phyloP scores from a whole-genome alignment of 352 stramenopile genomes.

The Phytopythium helicoides region DNA sequence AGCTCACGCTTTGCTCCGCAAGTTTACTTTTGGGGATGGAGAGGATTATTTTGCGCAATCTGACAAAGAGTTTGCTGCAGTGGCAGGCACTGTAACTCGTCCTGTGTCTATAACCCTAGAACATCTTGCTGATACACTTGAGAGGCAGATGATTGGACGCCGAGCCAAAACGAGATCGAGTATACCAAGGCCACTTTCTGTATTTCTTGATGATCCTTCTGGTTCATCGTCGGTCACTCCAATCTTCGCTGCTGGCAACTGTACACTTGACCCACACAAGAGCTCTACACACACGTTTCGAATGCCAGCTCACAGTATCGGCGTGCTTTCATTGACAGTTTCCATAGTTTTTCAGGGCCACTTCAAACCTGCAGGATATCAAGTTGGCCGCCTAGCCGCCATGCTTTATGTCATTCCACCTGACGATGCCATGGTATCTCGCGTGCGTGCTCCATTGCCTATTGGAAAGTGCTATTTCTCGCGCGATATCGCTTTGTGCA shows the following conservation, averaged over 20 bases:
- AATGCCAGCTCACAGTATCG: constrained; percentile 32
- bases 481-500: constrained; percentile 58
- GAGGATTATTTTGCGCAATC: constrained; percentile 51
- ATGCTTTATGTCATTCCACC: constrained; percentile 71
- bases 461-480: constrained; percentile 57
- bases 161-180: not conserved
- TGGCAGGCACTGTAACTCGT: not conserved
- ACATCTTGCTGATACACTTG: not conserved
- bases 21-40: constrained; percentile 71
- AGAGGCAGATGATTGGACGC: constrained; percentile 9
- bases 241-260: constrained; percentile 38
- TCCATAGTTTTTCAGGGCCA: constrained; percentile 75
- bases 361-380: constrained; percentile 67
- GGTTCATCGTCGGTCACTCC: constrained; percentile 13
- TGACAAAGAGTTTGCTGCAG: constrained; percentile 38
- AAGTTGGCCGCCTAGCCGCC: constrained; percentile 69
- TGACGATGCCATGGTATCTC: constrained; percentile 5
- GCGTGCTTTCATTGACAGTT: constrained; percentile 48
- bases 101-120: constrained; percentile 12
- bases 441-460: constrained; percentile 22
- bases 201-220: no score
- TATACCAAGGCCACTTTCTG: no score
- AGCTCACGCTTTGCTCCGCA: constrained; percentile 55
- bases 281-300: constrained; percentile 61
- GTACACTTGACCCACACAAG: constrained; percentile 60